A percentile compares a stretch with the other conserved stretches of the same genome.
phyloP scores from a whole-genome alignment of 2,329 filamentous ascomycete species.

The Teratosphaeria pseudoeucalypti region DNA sequence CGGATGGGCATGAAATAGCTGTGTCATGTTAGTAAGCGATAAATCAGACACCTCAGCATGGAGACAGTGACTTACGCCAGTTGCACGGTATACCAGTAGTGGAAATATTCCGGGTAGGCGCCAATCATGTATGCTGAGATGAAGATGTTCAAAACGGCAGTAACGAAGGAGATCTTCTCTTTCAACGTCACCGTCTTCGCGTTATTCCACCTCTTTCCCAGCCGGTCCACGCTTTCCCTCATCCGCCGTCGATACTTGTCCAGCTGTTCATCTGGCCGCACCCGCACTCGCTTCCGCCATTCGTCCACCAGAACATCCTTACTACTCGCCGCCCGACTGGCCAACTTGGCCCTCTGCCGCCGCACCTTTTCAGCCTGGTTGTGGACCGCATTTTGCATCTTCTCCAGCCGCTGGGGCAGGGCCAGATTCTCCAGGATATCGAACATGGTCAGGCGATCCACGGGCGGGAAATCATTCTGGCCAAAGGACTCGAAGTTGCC shows the following conservation, averaged over 20 bases:
- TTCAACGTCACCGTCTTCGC: constrained; percentile 76
- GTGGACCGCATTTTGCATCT: constrained; percentile 71
- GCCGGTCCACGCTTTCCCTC: constrained; percentile 77
- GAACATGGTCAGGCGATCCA: constrained; percentile 83
- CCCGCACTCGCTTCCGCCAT: constrained; percentile 73
- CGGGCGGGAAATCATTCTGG: constrained; percentile 74
- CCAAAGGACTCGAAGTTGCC: constrained; percentile 74
- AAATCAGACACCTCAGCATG: neutral
- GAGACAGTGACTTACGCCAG: constrained; percentile 16
- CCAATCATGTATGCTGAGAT: constrained; percentile 91
- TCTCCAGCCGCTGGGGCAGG: constrained; percentile 80
- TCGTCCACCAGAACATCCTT: constrained; percentile 85
- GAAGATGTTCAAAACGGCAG: constrained; percentile 93
- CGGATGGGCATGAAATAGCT: constrained; percentile 96
- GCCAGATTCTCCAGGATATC: constrained; percentile 91
- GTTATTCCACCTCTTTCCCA: constrained; percentile 79
- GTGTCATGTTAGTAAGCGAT: constrained; percentile 5
- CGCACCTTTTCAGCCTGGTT: constrained; percentile 77
- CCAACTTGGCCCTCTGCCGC: constrained; percentile 69
- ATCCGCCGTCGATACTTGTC: constrained; percentile 83
- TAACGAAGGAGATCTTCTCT: constrained; percentile 95
- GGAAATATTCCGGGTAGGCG: constrained; percentile 73
- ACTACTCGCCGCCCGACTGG: constrained; percentile 65
- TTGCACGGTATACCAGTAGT: constrained; percentile 63
- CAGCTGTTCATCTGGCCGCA: constrained; percentile 77